Conservation (phyloP, 106 monocot genomes). For the Acanthochlamys bracteata region DNA sequence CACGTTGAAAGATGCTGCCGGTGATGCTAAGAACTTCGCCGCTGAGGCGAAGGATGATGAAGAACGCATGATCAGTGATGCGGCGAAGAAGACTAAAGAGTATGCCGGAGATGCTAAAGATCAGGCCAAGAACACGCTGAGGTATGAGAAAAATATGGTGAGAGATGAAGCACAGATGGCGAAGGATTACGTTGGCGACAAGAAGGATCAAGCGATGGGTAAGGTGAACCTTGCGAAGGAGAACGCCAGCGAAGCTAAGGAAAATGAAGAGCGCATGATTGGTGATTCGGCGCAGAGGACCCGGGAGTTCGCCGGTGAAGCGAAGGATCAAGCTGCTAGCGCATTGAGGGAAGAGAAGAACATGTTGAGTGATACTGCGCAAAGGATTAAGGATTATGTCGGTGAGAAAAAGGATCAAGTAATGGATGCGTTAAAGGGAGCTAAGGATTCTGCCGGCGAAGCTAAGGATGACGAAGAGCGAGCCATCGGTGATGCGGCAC, state of each 20-base stretch:
- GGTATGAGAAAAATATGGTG: neutral
- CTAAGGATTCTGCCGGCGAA: neutral
- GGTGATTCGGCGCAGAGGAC: neutral
- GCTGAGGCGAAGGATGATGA: neutral
- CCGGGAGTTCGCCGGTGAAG: neutral
- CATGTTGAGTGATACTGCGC: neutral
- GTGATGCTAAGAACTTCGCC: neutral
- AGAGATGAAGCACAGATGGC: neutral
- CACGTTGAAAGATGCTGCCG: neutral
- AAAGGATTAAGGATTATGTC: neutral
- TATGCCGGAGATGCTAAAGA: neutral
- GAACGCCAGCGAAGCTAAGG: neutral
- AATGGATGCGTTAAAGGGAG: neutral
- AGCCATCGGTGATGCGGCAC: too few species aligned
- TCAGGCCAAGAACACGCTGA: neutral
- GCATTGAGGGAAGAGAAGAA: neutral
- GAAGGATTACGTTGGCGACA: neutral
- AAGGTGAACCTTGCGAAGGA: neutral
- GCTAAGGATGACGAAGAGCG: too few species aligned
- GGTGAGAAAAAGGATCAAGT: neutral
- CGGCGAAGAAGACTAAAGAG: neutral
- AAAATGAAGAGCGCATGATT: neutral
- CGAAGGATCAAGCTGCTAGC: neutral
- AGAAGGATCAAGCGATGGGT: neutral
- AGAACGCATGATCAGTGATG: neutral